These are phyloP conservation scores for Penicillium lagena DNA, from an alignment of 495 filamentous ascomycete species.

Conservation along the genomic window DNA sequence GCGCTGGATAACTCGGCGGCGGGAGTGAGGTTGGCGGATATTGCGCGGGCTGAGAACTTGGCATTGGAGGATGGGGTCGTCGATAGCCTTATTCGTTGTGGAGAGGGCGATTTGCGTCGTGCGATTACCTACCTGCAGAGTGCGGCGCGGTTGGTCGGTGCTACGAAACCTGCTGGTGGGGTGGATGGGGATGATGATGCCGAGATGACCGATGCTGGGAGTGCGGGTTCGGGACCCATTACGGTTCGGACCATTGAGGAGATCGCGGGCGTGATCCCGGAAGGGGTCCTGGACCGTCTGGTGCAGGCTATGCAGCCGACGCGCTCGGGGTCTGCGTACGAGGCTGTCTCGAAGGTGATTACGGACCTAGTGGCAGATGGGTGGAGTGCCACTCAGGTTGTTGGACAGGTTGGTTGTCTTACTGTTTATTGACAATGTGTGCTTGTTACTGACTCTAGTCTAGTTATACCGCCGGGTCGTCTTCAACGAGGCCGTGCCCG, in stretches of 20 bases:
- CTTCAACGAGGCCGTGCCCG: constrained; percentile 74
- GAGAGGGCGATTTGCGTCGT: constrained; percentile 90
- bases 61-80: constrained; percentile 68
- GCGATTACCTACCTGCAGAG: constrained; percentile 95
- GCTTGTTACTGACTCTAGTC: constrained; percentile 1
- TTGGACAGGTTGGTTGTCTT: constrained; percentile 56
- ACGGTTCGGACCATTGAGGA: constrained; percentile 81
- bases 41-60: constrained; percentile 72
- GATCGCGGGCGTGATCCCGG: constrained; percentile 91
- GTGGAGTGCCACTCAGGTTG: constrained; percentile 91
- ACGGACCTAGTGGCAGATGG: constrained; percentile 92
- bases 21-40: constrained; percentile 65
- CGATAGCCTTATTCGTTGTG: constrained; percentile 76
- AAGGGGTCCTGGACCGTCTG: constrained; percentile 60
- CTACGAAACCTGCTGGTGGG: constrained; percentile 28
- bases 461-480: constrained; percentile 81
- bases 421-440: neutral
- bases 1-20: constrained; percentile 79
- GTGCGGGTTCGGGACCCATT: constrained; percentile 32
- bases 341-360: constrained; percentile 67
- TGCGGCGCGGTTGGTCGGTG: constrained; percentile 73
- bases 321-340: constrained; percentile 57
- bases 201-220: constrained; percentile 41
- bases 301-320: constrained; percentile 72
- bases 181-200: constrained; percentile 45